These are phyloP conservation scores for Scutellaria galericulata DNA, from an alignment of 257 asterid species.

Conservation along the genomic window DNA sequence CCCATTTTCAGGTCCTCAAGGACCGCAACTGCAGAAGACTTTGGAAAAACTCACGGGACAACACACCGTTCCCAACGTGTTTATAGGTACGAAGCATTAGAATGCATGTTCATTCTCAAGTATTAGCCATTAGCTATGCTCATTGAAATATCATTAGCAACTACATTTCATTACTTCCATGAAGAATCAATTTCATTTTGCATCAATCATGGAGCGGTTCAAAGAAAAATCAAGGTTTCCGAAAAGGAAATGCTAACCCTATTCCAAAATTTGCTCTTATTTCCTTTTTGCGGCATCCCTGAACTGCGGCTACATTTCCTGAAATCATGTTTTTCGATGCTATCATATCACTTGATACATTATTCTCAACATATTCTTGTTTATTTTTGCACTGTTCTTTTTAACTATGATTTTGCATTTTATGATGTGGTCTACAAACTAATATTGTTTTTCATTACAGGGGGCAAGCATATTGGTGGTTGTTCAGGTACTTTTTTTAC, in stretches of 20 bases:
- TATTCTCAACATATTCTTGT: neutral
- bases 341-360: too few species aligned
- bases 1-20: conserved; percentile 73
- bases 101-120: neutral
- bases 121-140: too few species aligned
- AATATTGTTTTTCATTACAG: conserved; percentile 48
- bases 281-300: neutral
- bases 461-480: conserved; percentile 90
- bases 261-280: neutral
- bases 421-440: conserved; percentile 3
- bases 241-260: neutral
- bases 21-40: conserved; percentile 75
- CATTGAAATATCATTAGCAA: too few species aligned
- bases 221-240: neutral
- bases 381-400: neutral
- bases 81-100: conserved; percentile 66
- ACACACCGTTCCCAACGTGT: conserved; percentile 91
- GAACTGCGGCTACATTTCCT: neutral
- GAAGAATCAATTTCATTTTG: conserved; percentile 6
- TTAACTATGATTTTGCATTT: too few species aligned
- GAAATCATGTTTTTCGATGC: neutral
- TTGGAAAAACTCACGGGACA: conserved; percentile 88
- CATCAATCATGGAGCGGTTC: neutral
- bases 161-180: neutral
- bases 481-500: conserved; percentile 65